These are phyloP conservation scores for Tylopilus sp. DNA, from an alignment of 768 basidiomycete genomes.

Conservation along the genomic window DNA sequence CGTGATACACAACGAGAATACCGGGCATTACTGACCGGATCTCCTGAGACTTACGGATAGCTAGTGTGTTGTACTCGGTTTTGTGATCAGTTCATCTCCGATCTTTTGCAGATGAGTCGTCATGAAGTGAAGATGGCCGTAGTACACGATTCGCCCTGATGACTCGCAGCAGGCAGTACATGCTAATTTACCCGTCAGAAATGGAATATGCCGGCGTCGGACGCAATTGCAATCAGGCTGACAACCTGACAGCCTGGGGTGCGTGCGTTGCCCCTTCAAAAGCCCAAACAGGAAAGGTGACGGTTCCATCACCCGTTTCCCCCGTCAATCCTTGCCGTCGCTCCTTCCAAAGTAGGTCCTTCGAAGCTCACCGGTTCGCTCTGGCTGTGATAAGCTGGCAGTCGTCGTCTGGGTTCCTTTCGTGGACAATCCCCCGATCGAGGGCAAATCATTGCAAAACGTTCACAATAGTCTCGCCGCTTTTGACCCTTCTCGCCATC, in stretches of 20 bases:
- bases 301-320: not conserved
- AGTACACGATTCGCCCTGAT: too few species aligned
- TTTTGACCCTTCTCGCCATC: slow-evolving; percentile 23
- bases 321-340: slow-evolving; percentile 10
- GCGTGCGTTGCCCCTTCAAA: not conserved
- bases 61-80: not conserved
- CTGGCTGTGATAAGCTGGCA: not conserved
- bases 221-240: not conserved
- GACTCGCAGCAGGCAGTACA: too few species aligned
- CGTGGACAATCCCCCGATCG: not conserved
- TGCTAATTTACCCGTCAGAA: not conserved
- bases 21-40: not conserved
- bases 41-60: not conserved
- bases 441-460: slow-evolving; percentile 15
- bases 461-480: slow-evolving; percentile 11
- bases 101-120: not conserved
- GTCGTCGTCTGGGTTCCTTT: not conserved
- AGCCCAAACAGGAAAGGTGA: not conserved
- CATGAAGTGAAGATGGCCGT: too few species aligned
- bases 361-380: not conserved
- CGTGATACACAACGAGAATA: too few species aligned
- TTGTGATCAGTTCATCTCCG: not conserved
- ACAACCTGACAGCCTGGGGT: not conserved
- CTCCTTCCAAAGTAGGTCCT: slow-evolving; percentile 6
- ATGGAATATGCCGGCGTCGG: not conserved